Evolutionary conservation across 2,329 filamentous ascomycete genomes (phyloP), one percentile per base, ranked within the genome.

Genomic region (Pseudofabraea citricarpa): DNA sequence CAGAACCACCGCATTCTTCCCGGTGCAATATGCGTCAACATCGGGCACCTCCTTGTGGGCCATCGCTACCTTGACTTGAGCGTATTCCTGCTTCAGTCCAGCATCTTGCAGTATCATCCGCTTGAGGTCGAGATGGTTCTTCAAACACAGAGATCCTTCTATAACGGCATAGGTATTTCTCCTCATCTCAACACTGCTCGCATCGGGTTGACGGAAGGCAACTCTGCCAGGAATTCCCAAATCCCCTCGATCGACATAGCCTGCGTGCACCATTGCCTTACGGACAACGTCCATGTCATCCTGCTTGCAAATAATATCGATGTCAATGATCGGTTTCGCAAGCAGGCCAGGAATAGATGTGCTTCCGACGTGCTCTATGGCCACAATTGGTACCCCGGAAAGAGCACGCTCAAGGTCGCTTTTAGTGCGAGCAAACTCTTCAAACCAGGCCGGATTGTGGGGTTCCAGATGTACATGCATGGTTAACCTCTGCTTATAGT

Each of bases 301-400:
- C 10, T 51, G 53, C 10, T 47, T 37, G 6, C 77, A 62, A 4
- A 68, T 61, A 8, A 77, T 56, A 51, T 77, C 75, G 23, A 78
- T 64, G 53, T 78, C 74, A 36, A 78, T 72, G 36, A 76, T 58
- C 21, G 64, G 61, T 57, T 78, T 77, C 37, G 75, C 74, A 0
- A 70, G 63, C 3, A 78, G 64, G 7, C 57, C 60, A 0, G 71
- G 69, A 6, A 78, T 62, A 40, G 69, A 71, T 21, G 75, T 77
- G 9, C 71, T 75, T 20, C 74, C 74, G 22, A 69, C 62, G 53
- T 36, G 32, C 32, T 36, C 32, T 10, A 36, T 36, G 32, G 32
- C 15, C 6, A 36, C 20, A 18, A 36, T 16, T 16, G 32, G 32
- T 36, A 18, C 32, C 15, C 20, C 27, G 2, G 4, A 15, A 12